phyloP scores from a whole-genome alignment of 495 filamentous ascomycete genomes.

The Hyaloscypha variabilis region DNA sequence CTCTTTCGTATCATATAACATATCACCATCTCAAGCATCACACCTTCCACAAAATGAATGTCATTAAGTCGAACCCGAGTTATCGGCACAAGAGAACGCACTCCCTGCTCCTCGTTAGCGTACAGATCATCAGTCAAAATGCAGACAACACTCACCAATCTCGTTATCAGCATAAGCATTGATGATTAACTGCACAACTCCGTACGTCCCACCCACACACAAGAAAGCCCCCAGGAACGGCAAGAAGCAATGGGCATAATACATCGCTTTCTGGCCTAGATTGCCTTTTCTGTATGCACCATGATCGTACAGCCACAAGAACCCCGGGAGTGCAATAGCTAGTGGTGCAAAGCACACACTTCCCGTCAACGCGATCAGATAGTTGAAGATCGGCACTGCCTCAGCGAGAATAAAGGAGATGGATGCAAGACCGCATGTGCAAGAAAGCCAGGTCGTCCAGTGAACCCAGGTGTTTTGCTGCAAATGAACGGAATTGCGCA shows the following conservation, averaged over 20 bases:
- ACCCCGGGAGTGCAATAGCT: slow-evolving; percentile 45
- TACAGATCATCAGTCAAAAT: neutral
- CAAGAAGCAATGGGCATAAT: slow-evolving; percentile 33
- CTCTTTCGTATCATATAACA: too few species aligned
- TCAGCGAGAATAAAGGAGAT: slow-evolving; percentile 38
- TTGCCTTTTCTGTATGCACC: slow-evolving; percentile 38
- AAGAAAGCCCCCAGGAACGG: slow-evolving; percentile 35
- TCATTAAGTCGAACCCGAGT: slow-evolving; percentile 21
- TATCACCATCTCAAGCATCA: too few species aligned
- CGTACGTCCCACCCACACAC: slow-evolving; percentile 41
- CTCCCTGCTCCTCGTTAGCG: slow-evolving; percentile 16
- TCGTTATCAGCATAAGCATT: slow-evolving; percentile 36
- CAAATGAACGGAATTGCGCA: slow-evolving; percentile 39
- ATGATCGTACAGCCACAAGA: slow-evolving; percentile 51
- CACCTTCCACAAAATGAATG: too few species aligned
- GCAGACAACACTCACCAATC: slow-evolving; percentile 30
- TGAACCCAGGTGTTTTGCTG: slow-evolving; percentile 35
- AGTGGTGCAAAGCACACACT: slow-evolving; percentile 40
- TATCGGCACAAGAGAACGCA: slow-evolving; percentile 30
- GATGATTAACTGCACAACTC: slow-evolving; percentile 37
- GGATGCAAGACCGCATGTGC: slow-evolving; percentile 30
- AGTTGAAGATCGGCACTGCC: slow-evolving; percentile 40
- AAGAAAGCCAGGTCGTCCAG: slow-evolving; percentile 41
- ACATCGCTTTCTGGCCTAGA: slow-evolving; percentile 28
- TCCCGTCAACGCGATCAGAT: slow-evolving; percentile 28